Percentiles rank a stretch among this genome's conserved stretches.
Evolutionary conservation across 441 rosid species (phyloP).

Genomic region (Erodium texanum): DNA sequence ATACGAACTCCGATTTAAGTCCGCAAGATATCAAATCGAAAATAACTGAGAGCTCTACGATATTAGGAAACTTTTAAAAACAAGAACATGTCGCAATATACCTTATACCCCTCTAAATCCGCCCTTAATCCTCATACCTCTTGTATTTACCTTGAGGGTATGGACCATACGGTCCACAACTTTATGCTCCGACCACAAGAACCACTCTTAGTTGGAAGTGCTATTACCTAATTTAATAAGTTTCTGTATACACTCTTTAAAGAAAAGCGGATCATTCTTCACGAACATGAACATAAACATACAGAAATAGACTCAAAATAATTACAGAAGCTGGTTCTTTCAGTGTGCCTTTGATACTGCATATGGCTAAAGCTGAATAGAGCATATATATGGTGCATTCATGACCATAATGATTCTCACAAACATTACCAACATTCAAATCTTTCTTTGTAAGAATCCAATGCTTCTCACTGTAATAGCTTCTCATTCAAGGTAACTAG

Average conservation of each 20-base stretch:
- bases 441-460: not conserved
- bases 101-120: no score
- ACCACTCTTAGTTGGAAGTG: slow-evolving; percentile 29
- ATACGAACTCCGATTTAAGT: no score
- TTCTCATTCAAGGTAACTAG: not conserved
- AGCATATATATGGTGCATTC: slow-evolving; percentile 4
- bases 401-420: slow-evolving; percentile 25
- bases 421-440: not conserved
- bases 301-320: slow-evolving; percentile 2
- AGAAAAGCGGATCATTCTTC: not conserved
- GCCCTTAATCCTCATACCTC: no score
- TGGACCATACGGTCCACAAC: slow-evolving; percentile 31
- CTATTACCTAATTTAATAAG: not conserved
- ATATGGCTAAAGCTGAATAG: no score
- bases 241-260: no score
- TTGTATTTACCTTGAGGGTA: no score
- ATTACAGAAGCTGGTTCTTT: slow-evolving; percentile 12
- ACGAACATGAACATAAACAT: slow-evolving; percentile 21
- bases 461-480: not conserved
- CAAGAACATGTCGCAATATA: no score
- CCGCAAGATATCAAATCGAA: no score
- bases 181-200: slow-evolving; percentile 27
- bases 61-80: no score
- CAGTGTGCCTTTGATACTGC: not conserved
- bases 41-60: no score